Evolutionary conservation across 306 rosid species (phyloP).

Genomic region (Acacia melanoxylon): DNA sequence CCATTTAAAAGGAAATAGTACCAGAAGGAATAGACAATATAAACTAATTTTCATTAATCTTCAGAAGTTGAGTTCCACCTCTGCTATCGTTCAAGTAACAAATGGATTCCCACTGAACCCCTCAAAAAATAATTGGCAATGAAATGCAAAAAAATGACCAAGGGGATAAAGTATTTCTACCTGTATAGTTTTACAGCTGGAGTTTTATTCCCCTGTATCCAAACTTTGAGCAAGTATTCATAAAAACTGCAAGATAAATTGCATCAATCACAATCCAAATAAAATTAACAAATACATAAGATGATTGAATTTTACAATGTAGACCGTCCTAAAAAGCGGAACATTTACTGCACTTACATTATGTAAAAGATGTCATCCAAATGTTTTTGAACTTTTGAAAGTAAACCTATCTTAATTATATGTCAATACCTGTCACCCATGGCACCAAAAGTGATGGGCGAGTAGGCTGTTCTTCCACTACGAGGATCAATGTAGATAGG

Average conservation of each 20-base stretch:
- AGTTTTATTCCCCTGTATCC: constrained; percentile 94
- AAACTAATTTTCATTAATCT: constrained; percentile 1
- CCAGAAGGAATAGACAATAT: constrained; percentile 4
- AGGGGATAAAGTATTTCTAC: constrained; percentile 47
- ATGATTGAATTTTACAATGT: constrained; percentile 16
- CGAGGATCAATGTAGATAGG: constrained; percentile 84
- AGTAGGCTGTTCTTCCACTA: constrained; percentile 58
- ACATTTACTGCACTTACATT: constrained; percentile 12
- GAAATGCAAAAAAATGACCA: neutral
- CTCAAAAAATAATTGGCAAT: constrained; percentile 16
- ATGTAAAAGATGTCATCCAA: constrained; percentile 5
- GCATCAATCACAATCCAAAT: constrained; percentile 32
- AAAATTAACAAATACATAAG: constrained; percentile 19
- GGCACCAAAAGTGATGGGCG: constrained; percentile 91
- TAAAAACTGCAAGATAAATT: constrained; percentile 76
- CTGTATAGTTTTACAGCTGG: constrained; percentile 76
- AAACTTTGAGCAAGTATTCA: constrained; percentile 96
- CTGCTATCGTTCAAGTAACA: constrained; percentile 20
- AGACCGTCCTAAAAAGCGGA: constrained; percentile 9
- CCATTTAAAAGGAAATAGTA: constrained; percentile 14
- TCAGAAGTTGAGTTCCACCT: constrained; percentile 25
- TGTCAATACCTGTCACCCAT: constrained; percentile 94
- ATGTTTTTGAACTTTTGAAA: neutral
- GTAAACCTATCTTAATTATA: constrained; percentile 16
- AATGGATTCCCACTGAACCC: constrained; percentile 21